Evolutionary conservation across 1,284 basidiomycete genomes (phyloP), one percentile per base, ranked within the genome.

Genomic region (Ceratobasidium sp.): DNA sequence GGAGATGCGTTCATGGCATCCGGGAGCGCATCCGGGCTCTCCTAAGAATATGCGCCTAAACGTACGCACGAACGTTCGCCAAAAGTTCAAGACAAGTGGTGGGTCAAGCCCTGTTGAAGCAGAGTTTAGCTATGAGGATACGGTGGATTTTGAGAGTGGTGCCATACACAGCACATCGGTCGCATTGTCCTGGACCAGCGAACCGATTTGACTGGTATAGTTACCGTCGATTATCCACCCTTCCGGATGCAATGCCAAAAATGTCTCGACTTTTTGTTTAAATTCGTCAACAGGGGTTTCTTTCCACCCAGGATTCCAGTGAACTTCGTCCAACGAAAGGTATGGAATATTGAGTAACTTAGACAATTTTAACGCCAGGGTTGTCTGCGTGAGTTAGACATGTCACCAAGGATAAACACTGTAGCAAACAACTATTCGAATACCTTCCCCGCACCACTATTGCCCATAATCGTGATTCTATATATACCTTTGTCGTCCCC

Each of bases 371-470:
- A 26, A 14, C 9, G 50, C 64, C 41, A 67, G 43, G 14, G 64
- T 67, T 16, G 48, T 55, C 64, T 67, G 30, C n/a, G 50, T 39
- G 23, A 23, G 4, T 21, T 28, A 23, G 28, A 9, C 21, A 26
- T 50, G 6, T 21, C 9, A 8, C 23, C n/a, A 26, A 8, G 21
- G 21, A 9, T 23, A 14, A 4, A 23, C 21, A 8, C 28, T 26
- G 9, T 30, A 3, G 48, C 21, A 18, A 58, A 58, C 23, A 26
- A 50, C 18, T 46, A 23, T 16, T 10, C n/a, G n/a, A n/a, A 39
- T 23, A 67, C 64, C 64, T 67, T 67, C n/a, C 64, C 64, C 23
- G 64, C 10, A 8, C 64, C 64, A 28, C 64, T 67, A 36, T 67
- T 67, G 3, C 64, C 64, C 3, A 67, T 36, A 55, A 67, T 55